phyloP scores from a whole-genome alignment of 495 filamentous ascomycete species.

The Letharia columbiana region DNA sequence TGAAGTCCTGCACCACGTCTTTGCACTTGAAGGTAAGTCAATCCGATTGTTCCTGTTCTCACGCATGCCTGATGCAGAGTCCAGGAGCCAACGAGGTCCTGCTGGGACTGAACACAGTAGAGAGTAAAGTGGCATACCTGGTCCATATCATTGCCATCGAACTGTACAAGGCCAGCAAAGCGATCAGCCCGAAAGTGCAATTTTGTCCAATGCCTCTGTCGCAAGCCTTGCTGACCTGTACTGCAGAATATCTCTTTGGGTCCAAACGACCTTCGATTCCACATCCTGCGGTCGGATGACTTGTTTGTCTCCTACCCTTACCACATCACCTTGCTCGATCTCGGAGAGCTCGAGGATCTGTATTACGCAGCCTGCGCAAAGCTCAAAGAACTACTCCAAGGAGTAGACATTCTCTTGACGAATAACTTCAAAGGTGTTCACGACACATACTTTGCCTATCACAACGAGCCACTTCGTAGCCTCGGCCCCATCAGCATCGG shows the following conservation, averaged over 20 bases:
- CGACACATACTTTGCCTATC: slow-evolving; percentile 19
- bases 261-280: slow-evolving; percentile 21
- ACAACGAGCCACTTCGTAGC: slow-evolving; percentile 2
- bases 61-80: slow-evolving; percentile 2
- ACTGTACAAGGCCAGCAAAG: slow-evolving; percentile 20
- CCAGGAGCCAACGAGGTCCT: slow-evolving; percentile 20
- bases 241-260: slow-evolving; percentile 12
- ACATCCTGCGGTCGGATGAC: slow-evolving; percentile 9
- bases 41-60: neutral
- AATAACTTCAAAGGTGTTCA: slow-evolving; percentile 20
- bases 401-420: slow-evolving; percentile 16
- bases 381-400: slow-evolving; percentile 20
- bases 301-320: slow-evolving; percentile 12
- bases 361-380: slow-evolving; percentile 25
- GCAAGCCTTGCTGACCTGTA: neutral
- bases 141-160: slow-evolving; percentile 18
- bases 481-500: slow-evolving; percentile 16
- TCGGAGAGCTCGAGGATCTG: slow-evolving; percentile 24
- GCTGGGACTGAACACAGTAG: slow-evolving; percentile 9
- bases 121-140: slow-evolving; percentile 22
- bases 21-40: slow-evolving; percentile 23
- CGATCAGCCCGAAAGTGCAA: slow-evolving; percentile 13
- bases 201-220: neutral
- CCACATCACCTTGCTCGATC: slow-evolving; percentile 15
- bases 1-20: slow-evolving; percentile 19